Conservation (phyloP, 1,139 yeast genomes). For the Chernovozyma sophiae-reginae region DNA sequence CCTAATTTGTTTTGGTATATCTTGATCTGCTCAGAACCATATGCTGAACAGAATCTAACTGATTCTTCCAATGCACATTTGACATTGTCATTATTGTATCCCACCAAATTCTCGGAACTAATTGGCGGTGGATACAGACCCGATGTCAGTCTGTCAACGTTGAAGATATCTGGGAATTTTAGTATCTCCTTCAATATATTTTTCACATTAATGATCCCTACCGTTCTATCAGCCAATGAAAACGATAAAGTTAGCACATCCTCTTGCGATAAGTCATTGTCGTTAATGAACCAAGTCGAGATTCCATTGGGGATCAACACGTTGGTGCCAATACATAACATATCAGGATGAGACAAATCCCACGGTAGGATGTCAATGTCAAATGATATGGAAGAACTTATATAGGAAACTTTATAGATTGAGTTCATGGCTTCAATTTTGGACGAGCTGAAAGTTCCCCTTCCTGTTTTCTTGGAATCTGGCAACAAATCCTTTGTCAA, state of each 20-base stretch:
- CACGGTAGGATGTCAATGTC: constrained; percentile 31
- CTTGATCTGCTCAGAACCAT: constrained; percentile 10
- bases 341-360: constrained; percentile 20
- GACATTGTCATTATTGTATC: constrained; percentile 27
- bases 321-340: constrained; percentile 21
- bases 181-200: constrained; percentile 9
- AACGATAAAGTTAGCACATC: constrained; percentile 10
- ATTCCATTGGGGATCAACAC: constrained; percentile 27
- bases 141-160: background rate
- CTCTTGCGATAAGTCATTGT: background rate
- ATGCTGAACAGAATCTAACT: constrained; percentile 16
- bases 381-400: constrained; percentile 35
- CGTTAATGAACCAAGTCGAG: constrained; percentile 15
- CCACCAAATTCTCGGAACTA: constrained; percentile 4
- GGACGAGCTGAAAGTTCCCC: too few relatives aligned
- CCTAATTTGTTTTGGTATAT: background rate
- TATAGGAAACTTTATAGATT: constrained; percentile 24
- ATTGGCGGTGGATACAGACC: background rate
- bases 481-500: constrained; percentile 14
- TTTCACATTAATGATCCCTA: constrained; percentile 11
- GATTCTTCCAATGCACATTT: constrained; percentile 19
- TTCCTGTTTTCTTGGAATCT: constrained; percentile 15
- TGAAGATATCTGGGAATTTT: constrained; percentile 1
- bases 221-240: constrained; percentile 13
- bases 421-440: constrained; percentile 6